A percentile compares a stretch with the other conserved stretches of the same genome.
Conservation (phyloP, 352 stramenopile genomes). For the Paralagenidium karlingii region DNA sequence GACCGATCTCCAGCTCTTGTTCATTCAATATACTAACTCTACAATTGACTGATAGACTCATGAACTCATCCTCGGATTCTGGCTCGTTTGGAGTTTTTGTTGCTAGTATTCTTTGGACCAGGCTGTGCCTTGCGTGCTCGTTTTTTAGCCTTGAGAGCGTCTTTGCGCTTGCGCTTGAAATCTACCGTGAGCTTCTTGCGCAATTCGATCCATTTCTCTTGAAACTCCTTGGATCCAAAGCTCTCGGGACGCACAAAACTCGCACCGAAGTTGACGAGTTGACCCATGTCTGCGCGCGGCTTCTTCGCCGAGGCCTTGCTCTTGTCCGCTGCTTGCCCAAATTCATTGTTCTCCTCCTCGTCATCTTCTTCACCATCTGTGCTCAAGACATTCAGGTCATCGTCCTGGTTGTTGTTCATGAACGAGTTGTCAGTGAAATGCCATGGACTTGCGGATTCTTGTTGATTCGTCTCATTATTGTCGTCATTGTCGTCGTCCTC, state of each 20-base stretch:
- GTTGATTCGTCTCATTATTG: constrained; percentile 6
- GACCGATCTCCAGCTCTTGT: too few relatives aligned
- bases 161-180: constrained; percentile 70
- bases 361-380: constrained; percentile 4
- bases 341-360: constrained; percentile 1
- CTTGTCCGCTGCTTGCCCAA: constrained; percentile 1
- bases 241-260: constrained; percentile 19
- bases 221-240: constrained; percentile 7
- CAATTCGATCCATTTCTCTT: constrained; percentile 32
- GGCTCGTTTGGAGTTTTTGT: too few relatives aligned
- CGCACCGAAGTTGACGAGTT: constrained; percentile 49
- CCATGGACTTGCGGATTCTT: not conserved
- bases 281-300: constrained; percentile 17
- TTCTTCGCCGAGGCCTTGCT: constrained; percentile 18
- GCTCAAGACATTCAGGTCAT: not conserved
- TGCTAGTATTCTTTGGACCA: too few relatives aligned
- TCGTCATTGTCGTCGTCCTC: constrained; percentile 9
- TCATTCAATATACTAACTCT: too few relatives aligned
- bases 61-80: too few relatives aligned
- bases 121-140: constrained; percentile 35
- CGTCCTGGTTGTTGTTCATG: too few relatives aligned
- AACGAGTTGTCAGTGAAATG: too few relatives aligned
- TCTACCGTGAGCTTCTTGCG: constrained; percentile 67
- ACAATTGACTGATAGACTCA: too few relatives aligned
- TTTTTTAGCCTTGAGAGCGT: constrained; percentile 66